Conservation (phyloP, 257 asterid genomes). For the Mitragyna speciosa region DNA sequence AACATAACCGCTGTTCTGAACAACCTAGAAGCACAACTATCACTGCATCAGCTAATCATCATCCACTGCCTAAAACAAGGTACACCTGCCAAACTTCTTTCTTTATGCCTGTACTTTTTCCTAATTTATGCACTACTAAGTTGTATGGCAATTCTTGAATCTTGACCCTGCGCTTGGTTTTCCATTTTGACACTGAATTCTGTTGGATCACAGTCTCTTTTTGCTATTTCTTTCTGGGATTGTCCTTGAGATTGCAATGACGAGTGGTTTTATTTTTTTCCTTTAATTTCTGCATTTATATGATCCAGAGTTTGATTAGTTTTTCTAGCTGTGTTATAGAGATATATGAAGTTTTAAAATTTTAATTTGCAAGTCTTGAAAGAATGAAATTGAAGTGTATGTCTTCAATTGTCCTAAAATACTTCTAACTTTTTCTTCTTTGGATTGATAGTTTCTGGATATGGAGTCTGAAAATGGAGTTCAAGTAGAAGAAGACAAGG, state of each 20-base stretch:
- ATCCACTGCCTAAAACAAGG: slow-evolving; percentile 7
- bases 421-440: not conserved
- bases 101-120: not conserved
- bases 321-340: not conserved
- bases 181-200: slow-evolving; percentile 12
- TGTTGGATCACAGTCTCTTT: slow-evolving; percentile 28
- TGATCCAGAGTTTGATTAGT: not conserved
- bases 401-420: not conserved
- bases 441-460: slow-evolving; percentile 13
- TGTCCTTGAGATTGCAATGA: not conserved
- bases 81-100: not conserved
- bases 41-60: slow-evolving; percentile 9
- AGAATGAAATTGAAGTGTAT: slow-evolving; percentile 4
- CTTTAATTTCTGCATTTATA: not conserved
- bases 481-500: slow-evolving; percentile 43
- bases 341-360: not conserved
- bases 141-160: slow-evolving; percentile 10
- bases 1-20: slow-evolving; percentile 8
- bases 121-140: not conserved
- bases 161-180: not conserved
- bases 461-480: slow-evolving; percentile 68
- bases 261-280: not conserved
- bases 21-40: not conserved
- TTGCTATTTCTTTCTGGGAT: not conserved
- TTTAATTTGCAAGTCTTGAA: not conserved